These are phyloP conservation scores for Papiliotrema laurentii DNA, from an alignment of 1,284 basidiomycete species.

Conservation along the genomic window DNA sequence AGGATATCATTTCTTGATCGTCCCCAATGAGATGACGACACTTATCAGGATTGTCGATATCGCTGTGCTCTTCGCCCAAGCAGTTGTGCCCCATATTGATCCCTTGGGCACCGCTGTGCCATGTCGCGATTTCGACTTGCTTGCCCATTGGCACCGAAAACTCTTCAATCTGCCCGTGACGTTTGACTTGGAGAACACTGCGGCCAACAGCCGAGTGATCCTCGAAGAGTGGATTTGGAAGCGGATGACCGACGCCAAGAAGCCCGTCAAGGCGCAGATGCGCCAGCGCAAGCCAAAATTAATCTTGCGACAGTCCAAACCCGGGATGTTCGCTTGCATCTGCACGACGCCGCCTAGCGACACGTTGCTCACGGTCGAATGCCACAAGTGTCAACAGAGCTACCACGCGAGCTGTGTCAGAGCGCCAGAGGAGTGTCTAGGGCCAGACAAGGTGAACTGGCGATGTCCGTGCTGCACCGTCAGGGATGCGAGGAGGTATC, in stretches of 20 bases:
- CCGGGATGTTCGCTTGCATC: slow-evolving; percentile 30
- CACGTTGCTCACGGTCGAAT: slow-evolving; percentile 24
- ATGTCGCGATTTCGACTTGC: slow-evolving; percentile 9
- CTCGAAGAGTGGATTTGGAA: slow-evolving; percentile 32
- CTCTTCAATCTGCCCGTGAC: slow-evolving; percentile 33
- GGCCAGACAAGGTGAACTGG: slow-evolving; percentile 18
- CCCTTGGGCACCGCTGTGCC: slow-evolving; percentile 13
- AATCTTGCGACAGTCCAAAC: slow-evolving; percentile 17
- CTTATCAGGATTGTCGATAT: slow-evolving; percentile 19
- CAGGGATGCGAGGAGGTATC: slow-evolving; percentile 34
- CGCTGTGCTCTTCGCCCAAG: slow-evolving; percentile 17
- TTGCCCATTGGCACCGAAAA: slow-evolving; percentile 34
- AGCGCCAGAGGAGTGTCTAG: slow-evolving; percentile 22
- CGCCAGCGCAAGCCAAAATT: slow-evolving; percentile 32
- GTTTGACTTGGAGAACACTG: slow-evolving; percentile 22
- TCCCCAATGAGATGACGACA: slow-evolving; percentile 20
- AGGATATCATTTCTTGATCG: slow-evolving; percentile 28
- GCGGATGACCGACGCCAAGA: slow-evolving; percentile 23
- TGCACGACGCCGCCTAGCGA: slow-evolving; percentile 26
- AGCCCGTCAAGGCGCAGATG: slow-evolving; percentile 9
- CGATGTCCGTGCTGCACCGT: slow-evolving; percentile 43
- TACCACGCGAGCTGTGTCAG: slow-evolving; percentile 40
- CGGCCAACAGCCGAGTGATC: slow-evolving; percentile 19
- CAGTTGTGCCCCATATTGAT: slow-evolving; percentile 21
- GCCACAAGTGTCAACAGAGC: slow-evolving; percentile 35